A percentile compares a stretch with the other conserved stretches of the same genome.
phyloP scores from a whole-genome alignment of 2,329 filamentous ascomycete genomes.

The Pseudogymnoascus sp. region DNA sequence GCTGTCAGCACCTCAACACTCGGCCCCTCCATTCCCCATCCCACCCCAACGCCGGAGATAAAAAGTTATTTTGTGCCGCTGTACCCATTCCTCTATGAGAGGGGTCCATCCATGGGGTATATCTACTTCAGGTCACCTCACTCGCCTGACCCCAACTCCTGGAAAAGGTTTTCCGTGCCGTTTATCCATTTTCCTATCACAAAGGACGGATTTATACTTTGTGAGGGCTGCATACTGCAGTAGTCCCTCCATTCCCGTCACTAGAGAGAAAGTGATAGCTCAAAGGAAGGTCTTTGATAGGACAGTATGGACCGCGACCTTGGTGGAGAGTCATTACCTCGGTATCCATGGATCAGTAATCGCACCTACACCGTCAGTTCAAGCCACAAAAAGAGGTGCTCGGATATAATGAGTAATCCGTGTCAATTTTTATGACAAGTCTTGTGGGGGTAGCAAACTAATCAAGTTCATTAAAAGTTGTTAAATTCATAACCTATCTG shows the following conservation, averaged over 20 bases:
- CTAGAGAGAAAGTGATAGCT: neutral
- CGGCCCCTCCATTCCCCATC: neutral
- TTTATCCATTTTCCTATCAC: neutral
- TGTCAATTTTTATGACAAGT: neutral
- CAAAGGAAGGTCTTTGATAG: neutral
- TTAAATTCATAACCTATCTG: neutral
- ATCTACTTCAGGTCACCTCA: too few relatives aligned
- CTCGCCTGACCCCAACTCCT: neutral
- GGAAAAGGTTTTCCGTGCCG: neutral
- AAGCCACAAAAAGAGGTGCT: too few relatives aligned
- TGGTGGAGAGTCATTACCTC: neutral
- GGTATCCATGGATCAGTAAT: neutral
- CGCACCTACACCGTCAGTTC: neutral
- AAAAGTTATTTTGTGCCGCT: neutral
- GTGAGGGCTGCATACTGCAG: neutral
- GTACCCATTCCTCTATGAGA: neutral
- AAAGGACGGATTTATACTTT: neutral
- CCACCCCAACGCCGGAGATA: neutral
- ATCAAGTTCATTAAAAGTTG: neutral
- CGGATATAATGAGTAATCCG: neutral
- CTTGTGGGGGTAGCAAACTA: neutral
- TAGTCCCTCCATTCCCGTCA: neutral
- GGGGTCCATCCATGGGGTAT: too few relatives aligned
- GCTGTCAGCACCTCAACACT: neutral
- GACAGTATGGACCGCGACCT: neutral